Evolutionary conservation across 768 basidiomycete genomes (phyloP).

Genomic region (Imleria badia): DNA sequence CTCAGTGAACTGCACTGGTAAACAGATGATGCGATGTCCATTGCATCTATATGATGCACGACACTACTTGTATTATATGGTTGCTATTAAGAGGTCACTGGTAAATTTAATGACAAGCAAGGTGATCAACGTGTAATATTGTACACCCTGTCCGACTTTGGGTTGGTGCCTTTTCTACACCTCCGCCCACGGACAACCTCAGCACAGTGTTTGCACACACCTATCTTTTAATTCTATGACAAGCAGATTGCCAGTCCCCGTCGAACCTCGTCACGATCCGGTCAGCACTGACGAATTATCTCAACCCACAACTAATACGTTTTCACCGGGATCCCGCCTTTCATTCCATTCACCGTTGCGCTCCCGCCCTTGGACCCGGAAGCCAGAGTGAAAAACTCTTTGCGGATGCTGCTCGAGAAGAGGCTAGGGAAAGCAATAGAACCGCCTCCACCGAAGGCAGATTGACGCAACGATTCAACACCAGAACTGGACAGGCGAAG

Average conservation of each 20-base stretch:
- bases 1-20: too few relatives aligned
- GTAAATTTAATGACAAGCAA: too few relatives aligned
- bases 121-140: too few relatives aligned
- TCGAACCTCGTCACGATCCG: neutral
- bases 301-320: neutral
- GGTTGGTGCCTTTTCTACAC: neutral
- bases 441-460: slow-evolving; percentile 11
- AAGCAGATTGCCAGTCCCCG: neutral
- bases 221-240: neutral
- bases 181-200: neutral
- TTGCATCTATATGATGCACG: too few relatives aligned
- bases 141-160: too few relatives aligned
- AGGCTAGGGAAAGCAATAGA: slow-evolving; percentile 35
- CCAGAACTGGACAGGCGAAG: slow-evolving; percentile 79
- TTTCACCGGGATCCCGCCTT: neutral
- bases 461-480: slow-evolving; percentile 42
- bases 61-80: too few relatives aligned
- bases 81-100: too few relatives aligned
- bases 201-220: neutral
- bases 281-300: neutral
- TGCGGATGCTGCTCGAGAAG: slow-evolving; percentile 59
- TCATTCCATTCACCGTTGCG: slow-evolving; percentile 1
- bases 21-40: too few relatives aligned
- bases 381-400: slow-evolving; percentile 53
- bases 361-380: slow-evolving; percentile 1